phyloP scores from a whole-genome alignment of 768 basidiomycete species.

The Cystofilobasidium bisporidii region DNA sequence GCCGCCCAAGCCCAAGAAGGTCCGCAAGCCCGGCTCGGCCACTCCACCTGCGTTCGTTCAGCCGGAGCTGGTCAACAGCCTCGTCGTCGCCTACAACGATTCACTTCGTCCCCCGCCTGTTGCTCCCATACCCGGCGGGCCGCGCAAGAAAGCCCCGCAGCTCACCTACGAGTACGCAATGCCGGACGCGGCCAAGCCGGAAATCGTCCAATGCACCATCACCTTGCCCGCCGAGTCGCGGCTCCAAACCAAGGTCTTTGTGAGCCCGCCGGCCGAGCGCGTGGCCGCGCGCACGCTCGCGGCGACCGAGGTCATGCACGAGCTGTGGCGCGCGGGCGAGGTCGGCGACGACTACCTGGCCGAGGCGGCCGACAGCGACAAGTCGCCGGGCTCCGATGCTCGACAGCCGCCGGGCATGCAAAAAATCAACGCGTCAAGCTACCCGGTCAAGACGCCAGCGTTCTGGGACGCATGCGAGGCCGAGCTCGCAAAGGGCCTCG shows the following conservation, averaged over 20 bases:
- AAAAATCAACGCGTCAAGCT: neutral
- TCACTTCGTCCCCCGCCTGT: constrained; percentile 3
- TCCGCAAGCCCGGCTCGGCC: neutral
- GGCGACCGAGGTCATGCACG: neutral
- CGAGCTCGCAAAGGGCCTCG: neutral
- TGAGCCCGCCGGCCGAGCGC: neutral
- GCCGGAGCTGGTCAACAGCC: neutral
- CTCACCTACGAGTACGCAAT: neutral
- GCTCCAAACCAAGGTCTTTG: neutral
- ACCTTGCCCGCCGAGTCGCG: constrained; percentile 11
- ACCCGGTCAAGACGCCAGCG: constrained; percentile 4
- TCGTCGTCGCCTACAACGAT: constrained; percentile 10
- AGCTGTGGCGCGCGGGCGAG: constrained; percentile 20
- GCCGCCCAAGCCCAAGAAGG: neutral
- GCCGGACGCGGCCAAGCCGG: neutral
- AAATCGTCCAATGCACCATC: constrained; percentile 16
- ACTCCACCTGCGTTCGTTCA: neutral
- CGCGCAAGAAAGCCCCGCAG: neutral
- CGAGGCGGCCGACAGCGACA: neutral
- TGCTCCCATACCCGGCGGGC: no score
- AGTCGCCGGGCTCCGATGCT: neutral
- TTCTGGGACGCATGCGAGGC: constrained; percentile 13
- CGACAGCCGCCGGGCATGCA: neutral
- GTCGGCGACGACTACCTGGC: constrained; percentile 16
- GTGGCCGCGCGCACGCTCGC: constrained; percentile 10